These are phyloP conservation scores for Citrus glauca DNA, from an alignment of 345 rosid genomes.

Conservation along the genomic window DNA sequence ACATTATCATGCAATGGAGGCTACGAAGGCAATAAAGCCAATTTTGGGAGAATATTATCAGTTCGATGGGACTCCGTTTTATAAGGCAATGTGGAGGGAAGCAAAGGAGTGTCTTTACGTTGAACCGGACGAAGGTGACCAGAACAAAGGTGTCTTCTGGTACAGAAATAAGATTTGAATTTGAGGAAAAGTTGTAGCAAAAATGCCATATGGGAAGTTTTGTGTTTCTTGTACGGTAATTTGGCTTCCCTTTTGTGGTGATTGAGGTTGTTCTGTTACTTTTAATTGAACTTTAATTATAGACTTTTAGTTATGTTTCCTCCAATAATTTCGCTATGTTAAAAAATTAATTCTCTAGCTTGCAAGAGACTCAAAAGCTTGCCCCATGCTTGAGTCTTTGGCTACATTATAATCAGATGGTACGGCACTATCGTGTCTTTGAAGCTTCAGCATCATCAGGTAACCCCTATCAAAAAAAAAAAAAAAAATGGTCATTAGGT, in stretches of 20 bases:
- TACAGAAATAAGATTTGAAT: conserved; percentile 56
- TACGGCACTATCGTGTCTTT: no score
- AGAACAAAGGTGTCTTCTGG: conserved; percentile 78
- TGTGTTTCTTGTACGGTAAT: neutral
- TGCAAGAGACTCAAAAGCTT: neutral
- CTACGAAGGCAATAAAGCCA: conserved; percentile 83
- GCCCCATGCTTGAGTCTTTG: neutral
- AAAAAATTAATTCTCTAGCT: neutral
- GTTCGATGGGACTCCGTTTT: conserved; percentile 64
- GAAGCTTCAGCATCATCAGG: no score
- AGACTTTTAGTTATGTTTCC: neutral
- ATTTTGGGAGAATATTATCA: conserved; percentile 76
- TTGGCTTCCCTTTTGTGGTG: conserved; percentile 2
- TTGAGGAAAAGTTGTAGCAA: neutral
- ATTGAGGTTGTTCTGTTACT: neutral
- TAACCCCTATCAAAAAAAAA: no score
- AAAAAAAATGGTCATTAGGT: no score
- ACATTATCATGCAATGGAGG: conserved; percentile 88
- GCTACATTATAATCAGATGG: neutral
- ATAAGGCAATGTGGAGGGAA: conserved; percentile 81
- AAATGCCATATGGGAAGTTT: neutral
- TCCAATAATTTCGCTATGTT: neutral
- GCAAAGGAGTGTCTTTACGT: conserved; percentile 86
- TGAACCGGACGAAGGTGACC: conserved; percentile 58
- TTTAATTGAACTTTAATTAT: neutral